Evolutionary conservation across 1,139 yeast species (phyloP), one percentile per base, ranked within the genome.

Genomic region (Martiniozyma asiatica): DNA sequence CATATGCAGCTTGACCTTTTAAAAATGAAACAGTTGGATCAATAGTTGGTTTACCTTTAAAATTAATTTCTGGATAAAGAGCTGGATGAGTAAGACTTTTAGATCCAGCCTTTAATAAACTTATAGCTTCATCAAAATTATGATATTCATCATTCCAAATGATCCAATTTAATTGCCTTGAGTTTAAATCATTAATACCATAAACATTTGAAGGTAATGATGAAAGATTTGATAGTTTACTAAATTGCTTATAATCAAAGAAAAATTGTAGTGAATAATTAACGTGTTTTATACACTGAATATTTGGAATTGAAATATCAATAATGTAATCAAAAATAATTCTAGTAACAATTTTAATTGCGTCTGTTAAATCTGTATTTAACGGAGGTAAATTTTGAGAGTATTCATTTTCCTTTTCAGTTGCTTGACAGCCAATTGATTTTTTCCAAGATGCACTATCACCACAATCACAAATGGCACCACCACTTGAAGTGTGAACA

Each of bases 401-500:
- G 10, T 30, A 17, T 8, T 24, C 14, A 11, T 18, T 6, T n/a
- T 34, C 35, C 3, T 31, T 22, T 14, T 24, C 30, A 24, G 43
- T 47, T 13, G 58, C 55, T 28, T 55, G 53, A 51, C 96, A 87
- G 33, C 68, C 56, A 31, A 75, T 57, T 4, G 58, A 54, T 5
- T 49, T 51, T 20, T 59, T 65, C 75, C 94, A 87, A 0, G 94
- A 93, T 38, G 77, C 82, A 0, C 68, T 63, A 48, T 89, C 95
- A 2, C 97, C 96, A 56, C 97, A 89, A 50, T 89, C 96, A 51
- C 97, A 89, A 15, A 77, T 68, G 2, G 87, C 70, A 29, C 61
- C 60, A 1, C 69, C 75, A 3, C 51, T 41, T 4, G 81, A 64
- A 8, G 60, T 57, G 39, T 66, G 65, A 26, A 70, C 64, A 14